Percentiles rank a stretch among this genome's conserved stretches.
These are phyloP conservation scores for Yamadazyma mexicana DNA, from an alignment of 1,139 yeast species.

Conservation along the genomic window DNA sequence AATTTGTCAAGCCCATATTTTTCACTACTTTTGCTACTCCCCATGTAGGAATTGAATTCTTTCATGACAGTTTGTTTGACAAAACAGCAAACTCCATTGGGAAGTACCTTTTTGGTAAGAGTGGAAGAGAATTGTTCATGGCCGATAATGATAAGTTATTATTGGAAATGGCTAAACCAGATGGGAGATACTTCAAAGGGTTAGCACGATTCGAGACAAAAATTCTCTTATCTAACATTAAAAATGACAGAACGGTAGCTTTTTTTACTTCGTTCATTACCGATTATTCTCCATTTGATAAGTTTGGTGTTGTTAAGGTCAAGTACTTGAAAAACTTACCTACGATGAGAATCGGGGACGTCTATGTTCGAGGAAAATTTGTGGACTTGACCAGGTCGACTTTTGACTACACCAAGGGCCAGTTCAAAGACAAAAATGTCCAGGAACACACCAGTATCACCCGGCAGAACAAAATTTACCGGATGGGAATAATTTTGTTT, in stretches of 20 bases:
- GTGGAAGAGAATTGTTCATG: slow-evolving; percentile 74
- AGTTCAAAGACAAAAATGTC: slow-evolving; percentile 16
- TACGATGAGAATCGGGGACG: slow-evolving; percentile 30
- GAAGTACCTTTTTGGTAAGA: slow-evolving; percentile 61
- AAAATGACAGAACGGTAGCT: slow-evolving; percentile 67
- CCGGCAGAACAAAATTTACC: slow-evolving; percentile 28
- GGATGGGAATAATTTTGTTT: slow-evolving; percentile 29
- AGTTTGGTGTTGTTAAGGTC: slow-evolving; percentile 40
- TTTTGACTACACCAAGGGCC: slow-evolving; percentile 8
- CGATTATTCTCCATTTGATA: slow-evolving; percentile 49
- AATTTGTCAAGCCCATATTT: slow-evolving; percentile 57
- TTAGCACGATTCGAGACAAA: slow-evolving; percentile 57
- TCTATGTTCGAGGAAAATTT: slow-evolving; percentile 49
- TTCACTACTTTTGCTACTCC: slow-evolving; percentile 91
- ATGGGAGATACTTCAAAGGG: slow-evolving; percentile 52
- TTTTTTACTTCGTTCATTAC: slow-evolving; percentile 56
- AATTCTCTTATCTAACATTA: slow-evolving; percentile 67
- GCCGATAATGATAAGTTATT: slow-evolving; percentile 46
- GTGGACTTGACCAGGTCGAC: slow-evolving; percentile 49
- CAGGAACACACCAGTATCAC: slow-evolving; percentile 44
- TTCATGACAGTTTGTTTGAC: slow-evolving; percentile 41
- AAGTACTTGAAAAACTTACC: slow-evolving; percentile 42
- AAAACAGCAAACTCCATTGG: slow-evolving; percentile 59
- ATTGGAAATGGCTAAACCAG: slow-evolving; percentile 56
- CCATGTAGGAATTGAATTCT: slow-evolving; percentile 71